These are phyloP conservation scores for Pulveroboletus ravenelii DNA, from an alignment of 768 basidiomycete species.

Conservation along the genomic window DNA sequence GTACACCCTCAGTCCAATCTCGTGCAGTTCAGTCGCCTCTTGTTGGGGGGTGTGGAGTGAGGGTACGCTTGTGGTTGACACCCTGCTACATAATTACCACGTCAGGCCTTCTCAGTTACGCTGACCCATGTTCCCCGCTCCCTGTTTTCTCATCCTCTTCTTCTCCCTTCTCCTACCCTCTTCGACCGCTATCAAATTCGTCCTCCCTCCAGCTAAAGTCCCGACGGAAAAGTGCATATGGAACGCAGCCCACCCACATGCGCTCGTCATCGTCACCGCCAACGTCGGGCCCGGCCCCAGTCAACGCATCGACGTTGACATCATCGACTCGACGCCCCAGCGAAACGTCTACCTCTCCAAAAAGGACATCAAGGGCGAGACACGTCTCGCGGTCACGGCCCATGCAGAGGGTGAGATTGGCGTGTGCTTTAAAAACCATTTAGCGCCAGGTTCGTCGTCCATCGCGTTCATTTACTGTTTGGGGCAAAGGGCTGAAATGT, in stretches of 20 bases:
- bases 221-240: conserved; percentile 88
- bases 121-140: conserved; percentile 3
- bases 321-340: conserved; percentile 80
- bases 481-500: background rate
- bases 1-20: no score
- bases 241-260: conserved; percentile 83
- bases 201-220: conserved; percentile 63
- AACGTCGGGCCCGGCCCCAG: conserved; percentile 73
- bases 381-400: conserved; percentile 88
- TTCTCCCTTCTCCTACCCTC: conserved; percentile 24
- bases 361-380: conserved; percentile 82
- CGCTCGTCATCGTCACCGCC: conserved; percentile 94
- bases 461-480: background rate
- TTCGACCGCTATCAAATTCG: conserved; percentile 77
- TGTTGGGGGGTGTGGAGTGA: no score
- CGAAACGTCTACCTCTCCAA: conserved; percentile 91
- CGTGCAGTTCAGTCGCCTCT: no score
- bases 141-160: background rate
- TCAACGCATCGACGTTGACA: conserved; percentile 91
- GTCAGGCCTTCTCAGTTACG: background rate
- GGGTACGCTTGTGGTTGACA: background rate
- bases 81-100: conserved; percentile 5
- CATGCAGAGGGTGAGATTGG: conserved; percentile 94
- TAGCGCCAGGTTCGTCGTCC: conserved; percentile 56
- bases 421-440: conserved; percentile 85